Evolutionary conservation across 2,329 filamentous ascomycete genomes (phyloP).

Genomic region (Colletotrichum navitas): DNA sequence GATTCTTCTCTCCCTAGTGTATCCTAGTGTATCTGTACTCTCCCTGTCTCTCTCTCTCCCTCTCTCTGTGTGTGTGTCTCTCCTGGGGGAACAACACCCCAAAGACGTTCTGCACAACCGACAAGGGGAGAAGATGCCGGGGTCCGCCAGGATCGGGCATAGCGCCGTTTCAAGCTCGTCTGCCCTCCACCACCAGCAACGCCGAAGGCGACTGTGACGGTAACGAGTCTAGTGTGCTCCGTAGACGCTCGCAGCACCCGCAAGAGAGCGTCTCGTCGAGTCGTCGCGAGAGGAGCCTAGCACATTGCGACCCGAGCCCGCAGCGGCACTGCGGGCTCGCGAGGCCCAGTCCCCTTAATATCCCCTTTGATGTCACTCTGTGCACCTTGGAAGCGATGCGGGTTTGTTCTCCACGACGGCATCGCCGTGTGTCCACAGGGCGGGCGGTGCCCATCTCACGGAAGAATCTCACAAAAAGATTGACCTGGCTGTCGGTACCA

Average conservation of each 20-base stretch:
- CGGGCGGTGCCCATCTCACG: neutral
- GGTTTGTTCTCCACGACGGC: neutral
- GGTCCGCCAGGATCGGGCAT: conserved; percentile 32
- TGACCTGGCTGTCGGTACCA: neutral
- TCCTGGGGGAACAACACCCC: neutral
- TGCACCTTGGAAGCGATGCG: neutral
- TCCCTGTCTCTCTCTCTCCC: neutral
- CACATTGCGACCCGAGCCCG: conserved; percentile 36
- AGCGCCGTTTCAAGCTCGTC: conserved; percentile 40
- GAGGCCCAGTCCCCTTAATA: neutral
- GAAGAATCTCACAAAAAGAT: no score
- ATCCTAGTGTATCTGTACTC: no score
- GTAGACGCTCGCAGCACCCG: conserved; percentile 7
- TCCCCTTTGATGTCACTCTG: conserved; percentile 8
- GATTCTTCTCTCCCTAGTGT: conserved; percentile 5
- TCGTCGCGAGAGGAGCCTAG: conserved; percentile 4
- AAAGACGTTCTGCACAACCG: conserved; percentile 6
- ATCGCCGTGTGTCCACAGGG: neutral
- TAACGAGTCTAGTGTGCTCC: no score
- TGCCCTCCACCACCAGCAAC: conserved; percentile 24
- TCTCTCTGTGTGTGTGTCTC: neutral
- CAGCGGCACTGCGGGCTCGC: no score
- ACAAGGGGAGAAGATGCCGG: conserved; percentile 10
- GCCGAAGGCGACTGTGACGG: neutral
- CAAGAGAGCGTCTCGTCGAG: neutral